Evolutionary conservation across 495 filamentous ascomycete genomes (phyloP).

Genomic region (Penicillium coffeae): DNA sequence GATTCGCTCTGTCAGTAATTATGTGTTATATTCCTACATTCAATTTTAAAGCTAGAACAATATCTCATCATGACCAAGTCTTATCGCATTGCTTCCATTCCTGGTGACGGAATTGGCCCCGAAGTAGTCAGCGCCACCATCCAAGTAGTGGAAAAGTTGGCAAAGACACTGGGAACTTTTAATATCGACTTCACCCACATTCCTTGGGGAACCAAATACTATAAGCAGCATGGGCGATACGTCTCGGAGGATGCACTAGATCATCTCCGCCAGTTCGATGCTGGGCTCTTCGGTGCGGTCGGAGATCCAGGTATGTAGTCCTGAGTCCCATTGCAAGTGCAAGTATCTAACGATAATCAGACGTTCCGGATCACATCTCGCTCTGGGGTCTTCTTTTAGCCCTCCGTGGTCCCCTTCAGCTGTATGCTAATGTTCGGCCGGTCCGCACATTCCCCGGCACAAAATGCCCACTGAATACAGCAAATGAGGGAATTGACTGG

Average conservation of each 20-base stretch:
- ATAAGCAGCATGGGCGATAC: slow-evolving; percentile 40
- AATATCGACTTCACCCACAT: slow-evolving; percentile 36
- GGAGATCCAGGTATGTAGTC: slow-evolving; percentile 30
- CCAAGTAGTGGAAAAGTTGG: slow-evolving; percentile 31
- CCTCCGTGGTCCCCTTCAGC: slow-evolving; percentile 46
- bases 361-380: slow-evolving; percentile 50
- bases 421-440: slow-evolving; percentile 50
- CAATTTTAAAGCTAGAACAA: too few relatives aligned
- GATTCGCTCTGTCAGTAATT: background rate
- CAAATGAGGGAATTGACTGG: slow-evolving; percentile 40
- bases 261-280: slow-evolving; percentile 36
- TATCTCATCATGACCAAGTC: slow-evolving; percentile 7
- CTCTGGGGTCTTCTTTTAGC: slow-evolving; percentile 48
- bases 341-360: slow-evolving; percentile 16
- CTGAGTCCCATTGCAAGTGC: too few relatives aligned
- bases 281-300: slow-evolving; percentile 46
- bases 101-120: slow-evolving; percentile 41
- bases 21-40: too few relatives aligned
- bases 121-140: slow-evolving; percentile 38
- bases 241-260: slow-evolving; percentile 38
- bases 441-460: slow-evolving; percentile 42
- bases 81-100: slow-evolving; percentile 39
- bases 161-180: slow-evolving; percentile 30
- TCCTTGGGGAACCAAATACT: slow-evolving; percentile 38
- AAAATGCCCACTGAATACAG: slow-evolving; percentile 37